phyloP scores from a whole-genome alignment of 345 rosid genomes.

The Microthlaspi erraticum region DNA sequence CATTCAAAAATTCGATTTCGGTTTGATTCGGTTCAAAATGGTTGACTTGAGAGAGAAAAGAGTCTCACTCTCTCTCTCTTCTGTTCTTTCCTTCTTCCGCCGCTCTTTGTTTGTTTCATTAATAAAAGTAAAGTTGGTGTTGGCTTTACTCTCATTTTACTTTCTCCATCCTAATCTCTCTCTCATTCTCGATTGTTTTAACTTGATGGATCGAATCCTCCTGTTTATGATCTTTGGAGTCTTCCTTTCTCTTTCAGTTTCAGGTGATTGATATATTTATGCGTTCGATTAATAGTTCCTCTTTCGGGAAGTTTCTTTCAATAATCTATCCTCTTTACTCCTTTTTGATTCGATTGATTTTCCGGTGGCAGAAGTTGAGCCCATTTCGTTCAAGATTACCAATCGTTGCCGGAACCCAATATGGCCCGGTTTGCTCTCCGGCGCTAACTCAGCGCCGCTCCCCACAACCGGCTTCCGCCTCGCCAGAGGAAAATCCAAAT shows the following conservation, averaged over 20 bases:
- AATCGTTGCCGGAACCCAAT: constrained; percentile 75
- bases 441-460: constrained; percentile 68
- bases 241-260: constrained; percentile 48
- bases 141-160: constrained; percentile 17
- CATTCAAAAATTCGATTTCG: background rate
- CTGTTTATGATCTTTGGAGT: constrained; percentile 34
- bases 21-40: constrained; percentile 7
- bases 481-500: constrained; percentile 58
- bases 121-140: constrained; percentile 49
- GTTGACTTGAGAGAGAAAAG: background rate
- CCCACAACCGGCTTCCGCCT: constrained; percentile 83
- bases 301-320: no score
- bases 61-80: constrained; percentile 3
- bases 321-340: background rate
- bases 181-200: no score
- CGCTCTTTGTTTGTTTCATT: background rate
- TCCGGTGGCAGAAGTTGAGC: constrained; percentile 42
- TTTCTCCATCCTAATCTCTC: background rate
- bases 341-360: constrained; percentile 1
- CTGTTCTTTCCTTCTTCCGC: background rate
- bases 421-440: constrained; percentile 93
- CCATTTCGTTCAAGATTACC: constrained; percentile 69
- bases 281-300: no score
- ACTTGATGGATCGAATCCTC: constrained; percentile 47
- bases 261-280: constrained; percentile 47